These are phyloP conservation scores for Glutinoglossum americanum DNA, from an alignment of 495 filamentous ascomycete genomes.

Conservation along the genomic window DNA sequence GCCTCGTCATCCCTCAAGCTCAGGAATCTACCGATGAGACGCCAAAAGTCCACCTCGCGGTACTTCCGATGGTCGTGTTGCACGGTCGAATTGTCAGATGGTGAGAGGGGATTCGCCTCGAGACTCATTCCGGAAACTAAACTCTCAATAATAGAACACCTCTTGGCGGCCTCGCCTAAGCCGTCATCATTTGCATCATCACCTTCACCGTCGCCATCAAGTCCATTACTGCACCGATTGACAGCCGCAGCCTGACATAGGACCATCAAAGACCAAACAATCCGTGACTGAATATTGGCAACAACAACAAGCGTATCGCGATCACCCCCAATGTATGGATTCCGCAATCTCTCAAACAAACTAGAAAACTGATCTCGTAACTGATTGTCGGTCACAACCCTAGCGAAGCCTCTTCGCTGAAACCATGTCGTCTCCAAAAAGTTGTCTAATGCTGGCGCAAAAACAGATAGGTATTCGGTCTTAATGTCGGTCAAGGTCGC, in stretches of 20 bases:
- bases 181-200: background rate
- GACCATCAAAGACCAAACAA: constrained; percentile 3
- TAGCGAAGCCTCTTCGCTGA: constrained; percentile 25
- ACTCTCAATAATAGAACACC: background rate
- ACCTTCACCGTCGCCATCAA: background rate
- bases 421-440: constrained; percentile 82
- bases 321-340: constrained; percentile 1
- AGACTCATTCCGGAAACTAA: background rate
- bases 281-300: background rate
- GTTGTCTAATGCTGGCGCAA: constrained; percentile 51
- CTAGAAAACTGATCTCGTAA: constrained; percentile 40
- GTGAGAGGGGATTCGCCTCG: constrained; percentile 13
- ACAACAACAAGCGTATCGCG: background rate
- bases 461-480: constrained; percentile 53
- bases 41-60: constrained; percentile 63
- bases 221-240: background rate
- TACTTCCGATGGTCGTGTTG: constrained; percentile 30
- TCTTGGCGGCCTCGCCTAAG: background rate
- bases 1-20: constrained; percentile 40
- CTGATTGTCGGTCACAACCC: constrained; percentile 33
- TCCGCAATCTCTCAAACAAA: constrained; percentile 26
- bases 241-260: constrained; percentile 4
- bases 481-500: constrained; percentile 43
- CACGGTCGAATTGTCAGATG: constrained; percentile 20
- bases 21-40: constrained; percentile 47